Base-by-base conservation (phyloP, 164 flowering plant species). In the Litsea cubeba region DNA sequence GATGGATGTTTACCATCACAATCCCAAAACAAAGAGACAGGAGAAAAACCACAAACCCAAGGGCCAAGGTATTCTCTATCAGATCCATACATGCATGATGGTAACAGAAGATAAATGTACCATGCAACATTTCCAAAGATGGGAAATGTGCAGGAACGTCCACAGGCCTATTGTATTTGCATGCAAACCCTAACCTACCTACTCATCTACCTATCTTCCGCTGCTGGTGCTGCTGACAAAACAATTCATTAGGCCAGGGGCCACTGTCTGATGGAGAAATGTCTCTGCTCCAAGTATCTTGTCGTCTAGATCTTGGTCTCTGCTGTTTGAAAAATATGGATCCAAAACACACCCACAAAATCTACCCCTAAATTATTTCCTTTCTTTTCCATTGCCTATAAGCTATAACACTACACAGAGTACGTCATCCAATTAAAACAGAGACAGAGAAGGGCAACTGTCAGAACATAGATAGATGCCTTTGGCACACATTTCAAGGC, bases 261-360 rank as follows among this genome's bases (percentile, higher is more conserved):
- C 20, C 60, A 18, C 20, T 54, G 60, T 54, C n/a, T 30, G 69
- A 66, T 66, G 40, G 35, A 66, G 69, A 66, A 66, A 66, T 66
- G 69, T 66, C 69, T 28, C 69, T 32, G 69, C n/a, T 66, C 11
- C 69, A 66, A 66, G 69, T 66, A 66, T 66, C 69, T 66, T 66
- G 69, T 66, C 69, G 50, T 66, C 15, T 17, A 66, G 69, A 66
- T 66, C 10, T 66, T 15, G 17, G 49, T 28, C 46, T 30, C 15
- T 5, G 24, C 66, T 63, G 66, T 25, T 14, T 63, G 30, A 7
- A 14, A 25, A 63, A 25, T 10, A 25, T 12, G 66, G 30, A 63
- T 63, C 66, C 23, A 63, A 23, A 10, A 24, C 10, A 7, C 46
- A 12, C 28, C 28, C 66, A 24, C 26, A 12, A 22, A 10, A 22